phyloP scores from a whole-genome alignment of 1,139 yeast species.

The Taphrina deformans region DNA sequence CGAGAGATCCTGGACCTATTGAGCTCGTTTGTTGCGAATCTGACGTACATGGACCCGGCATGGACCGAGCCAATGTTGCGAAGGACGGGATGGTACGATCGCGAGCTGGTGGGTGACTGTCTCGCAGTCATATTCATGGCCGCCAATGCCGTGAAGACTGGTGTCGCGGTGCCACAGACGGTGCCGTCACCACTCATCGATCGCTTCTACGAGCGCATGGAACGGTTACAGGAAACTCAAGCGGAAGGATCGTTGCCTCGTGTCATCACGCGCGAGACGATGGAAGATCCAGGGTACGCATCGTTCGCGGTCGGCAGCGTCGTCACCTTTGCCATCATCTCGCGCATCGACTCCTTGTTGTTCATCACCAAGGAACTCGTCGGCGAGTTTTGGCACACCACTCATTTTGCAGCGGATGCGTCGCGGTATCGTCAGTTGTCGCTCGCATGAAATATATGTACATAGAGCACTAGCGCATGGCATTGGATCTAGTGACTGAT shows the following conservation, averaged over 20 bases:
- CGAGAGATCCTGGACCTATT: constrained; percentile 40
- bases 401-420: not conserved
- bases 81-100: constrained; percentile 42
- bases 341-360: constrained; percentile 42
- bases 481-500: no score
- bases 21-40: constrained; percentile 39
- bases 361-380: constrained; percentile 42
- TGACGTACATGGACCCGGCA: constrained; percentile 40
- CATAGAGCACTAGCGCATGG: not conserved
- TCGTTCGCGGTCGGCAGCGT: constrained; percentile 41
- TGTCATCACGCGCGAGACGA: constrained; percentile 21
- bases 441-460: not conserved
- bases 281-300: constrained; percentile 40
- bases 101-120: constrained; percentile 41
- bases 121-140: constrained; percentile 44
- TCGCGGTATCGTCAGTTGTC: not conserved
- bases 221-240: constrained; percentile 28
- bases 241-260: constrained; percentile 33
- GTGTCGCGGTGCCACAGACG: constrained; percentile 42
- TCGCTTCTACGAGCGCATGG: constrained; percentile 37
- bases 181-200: constrained; percentile 42
- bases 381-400: constrained; percentile 42
- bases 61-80: constrained; percentile 38
- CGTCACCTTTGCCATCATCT: constrained; percentile 42
- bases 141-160: constrained; percentile 41